Evolutionary conservation across 2,329 filamentous ascomycete genomes (phyloP), one percentile per base, ranked within the genome.

Genomic region (Setomelanomma holmii): DNA sequence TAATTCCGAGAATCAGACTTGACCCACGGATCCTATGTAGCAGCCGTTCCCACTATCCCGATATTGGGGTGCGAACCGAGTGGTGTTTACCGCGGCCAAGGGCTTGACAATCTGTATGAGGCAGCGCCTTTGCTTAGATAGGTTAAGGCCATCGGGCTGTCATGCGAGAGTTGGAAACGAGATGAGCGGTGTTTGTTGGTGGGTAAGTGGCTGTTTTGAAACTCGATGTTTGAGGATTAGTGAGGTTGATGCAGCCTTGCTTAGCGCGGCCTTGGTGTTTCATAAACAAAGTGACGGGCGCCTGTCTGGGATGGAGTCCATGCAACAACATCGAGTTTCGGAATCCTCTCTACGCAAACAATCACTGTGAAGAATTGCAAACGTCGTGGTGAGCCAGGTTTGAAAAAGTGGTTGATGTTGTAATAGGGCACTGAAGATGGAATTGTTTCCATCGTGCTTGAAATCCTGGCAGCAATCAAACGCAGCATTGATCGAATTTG

Each of bases 161-260:
- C 38, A 59, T 63, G 61, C 56, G 49, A 56, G 36, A 60, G 21
- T 47, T 20, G 38, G 45, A 58, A 54, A 61, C 55, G 62, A 64
- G 55, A 65, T 67, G 63, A 53, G 55, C 41, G 44, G 42, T 30
- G 34, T 49, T 47, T 16, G 23, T 40, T 53, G 53, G 59, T 58
- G 61, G 61, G 55, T 57, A 56, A 54, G 55, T 53, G 51, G 53
- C 47, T 53, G 63, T 64, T 65, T 67, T 58, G 55, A 62, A 62
- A 58, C 53, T 36, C 24, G 45, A 49, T 49, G n/a, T 17, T 60
- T 45, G 33, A 22, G 59, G 56, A 16, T 55, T 63, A 63, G 64
- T 44, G 51, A 49, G 36, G 24, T 41, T 23, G 48, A 50, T 51
- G 49, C 51, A 49, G 51, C 41, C n/a, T 51, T 36, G 39, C 23